Evolutionary conservation across 305 asterid genomes (phyloP).

Genomic region (Fraxinus angustifolia): DNA sequence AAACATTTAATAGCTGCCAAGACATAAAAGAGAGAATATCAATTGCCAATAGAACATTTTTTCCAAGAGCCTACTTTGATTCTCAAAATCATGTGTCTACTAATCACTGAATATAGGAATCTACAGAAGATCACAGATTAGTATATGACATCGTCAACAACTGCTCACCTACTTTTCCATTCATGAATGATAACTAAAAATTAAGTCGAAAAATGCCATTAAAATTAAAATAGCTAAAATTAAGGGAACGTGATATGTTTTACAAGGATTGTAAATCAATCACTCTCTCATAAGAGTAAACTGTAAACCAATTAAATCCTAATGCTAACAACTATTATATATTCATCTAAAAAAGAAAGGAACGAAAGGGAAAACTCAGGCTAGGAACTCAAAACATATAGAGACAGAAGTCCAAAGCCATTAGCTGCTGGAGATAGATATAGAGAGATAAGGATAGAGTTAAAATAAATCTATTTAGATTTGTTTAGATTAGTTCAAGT

Average conservation of each 20-base stretch:
- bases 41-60: neutral
- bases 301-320: neutral
- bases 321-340: neutral
- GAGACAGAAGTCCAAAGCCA: neutral
- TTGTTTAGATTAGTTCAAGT: neutral
- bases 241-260: neutral
- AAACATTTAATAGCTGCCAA: constrained; percentile 68
- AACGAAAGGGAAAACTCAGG: neutral
- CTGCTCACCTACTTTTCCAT: neutral
- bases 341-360: neutral
- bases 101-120: neutral
- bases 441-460: neutral
- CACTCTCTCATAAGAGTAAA: neutral
- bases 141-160: neutral
- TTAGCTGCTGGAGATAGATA: neutral
- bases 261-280: neutral
- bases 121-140: neutral
- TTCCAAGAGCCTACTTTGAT: neutral
- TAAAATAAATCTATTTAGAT: neutral
- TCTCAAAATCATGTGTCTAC: neutral
- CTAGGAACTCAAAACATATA: neutral
- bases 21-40: neutral
- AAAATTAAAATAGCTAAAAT: neutral
- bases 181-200: neutral
- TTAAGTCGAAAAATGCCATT: neutral